Base-by-base conservation (phyloP, 139 green algal species). In the Chloropicon primus region DNA sequence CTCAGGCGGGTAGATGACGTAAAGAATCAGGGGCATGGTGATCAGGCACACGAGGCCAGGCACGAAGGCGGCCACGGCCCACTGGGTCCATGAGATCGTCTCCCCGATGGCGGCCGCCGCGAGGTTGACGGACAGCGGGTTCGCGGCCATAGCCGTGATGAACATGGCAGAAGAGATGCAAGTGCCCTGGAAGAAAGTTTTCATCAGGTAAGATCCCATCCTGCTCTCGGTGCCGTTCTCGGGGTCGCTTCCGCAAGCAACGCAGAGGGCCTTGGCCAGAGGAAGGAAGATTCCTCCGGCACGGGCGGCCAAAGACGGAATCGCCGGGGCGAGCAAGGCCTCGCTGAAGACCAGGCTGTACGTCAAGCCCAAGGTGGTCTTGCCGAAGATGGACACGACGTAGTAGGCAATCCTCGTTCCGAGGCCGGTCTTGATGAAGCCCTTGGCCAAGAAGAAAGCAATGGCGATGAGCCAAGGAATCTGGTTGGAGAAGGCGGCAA, bases 121-220 rank as follows among this genome's bases (percentile, higher is more conserved):
- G 78, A 99, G 89, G 88, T 98, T 97, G 22, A 98, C 95, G 1
- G 91, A 87, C 76, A 98, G 89, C 24, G 94, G 94, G 88, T 98
- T 98, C 71, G 94, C 94, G n/a, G 94, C 94, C 96, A 99, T 99
- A 83, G 93, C 96, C 23, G 95, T 98, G 86, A 99, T 96, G 88
- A 98, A 98, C 94, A 98, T 98, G 78, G 89, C 89, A 0, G 92
- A 97, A 26, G 92, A 96, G 71, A 99, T 88, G 79, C 83, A 89
- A 53, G 88, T 93, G 74, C 90, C 95, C 81, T 97, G 94, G 81
- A 89, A 89, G 89, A 97, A 96, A 0, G 95, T 98, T 77, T 91
- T 92, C 96, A 99, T 98, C 29, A 99, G 84, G 88, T 97, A 99
- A 0, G 93, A 86, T 25, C 96, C 96, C 88, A 99, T 94, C 85